Evolutionary conservation across 140 eudicot genomes (phyloP).

Genomic region (Stevia rebaudiana): DNA sequence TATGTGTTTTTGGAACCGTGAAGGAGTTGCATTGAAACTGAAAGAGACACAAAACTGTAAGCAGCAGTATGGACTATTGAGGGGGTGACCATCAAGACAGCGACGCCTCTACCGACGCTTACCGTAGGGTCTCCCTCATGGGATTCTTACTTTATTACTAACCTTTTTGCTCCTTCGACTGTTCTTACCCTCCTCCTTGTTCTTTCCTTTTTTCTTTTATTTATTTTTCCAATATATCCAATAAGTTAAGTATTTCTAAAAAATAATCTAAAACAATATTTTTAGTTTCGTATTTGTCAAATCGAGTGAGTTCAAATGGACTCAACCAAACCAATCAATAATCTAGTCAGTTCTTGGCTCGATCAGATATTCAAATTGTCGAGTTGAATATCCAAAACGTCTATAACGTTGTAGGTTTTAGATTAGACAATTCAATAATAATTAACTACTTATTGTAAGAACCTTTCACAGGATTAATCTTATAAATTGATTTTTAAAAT

Average conservation of each 20-base stretch:
- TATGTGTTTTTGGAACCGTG: neutral
- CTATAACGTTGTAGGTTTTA: too few species aligned
- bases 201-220: neutral
- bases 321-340: too few species aligned
- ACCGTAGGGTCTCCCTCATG: constrained; percentile 18
- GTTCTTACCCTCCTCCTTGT: neutral
- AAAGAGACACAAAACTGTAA: constrained; percentile 21
- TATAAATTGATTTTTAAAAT: too few species aligned
- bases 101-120: constrained; percentile 26
- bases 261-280: too few species aligned
- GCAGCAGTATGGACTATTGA: constrained; percentile 19
- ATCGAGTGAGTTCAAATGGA: too few species aligned
- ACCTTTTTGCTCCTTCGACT: constrained; percentile 17
- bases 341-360: too few species aligned
- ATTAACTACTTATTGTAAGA: too few species aligned
- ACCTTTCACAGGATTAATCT: too few species aligned
- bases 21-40: neutral
- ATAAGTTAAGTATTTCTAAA: neutral
- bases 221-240: neutral
- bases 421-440: too few species aligned
- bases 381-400: too few species aligned
- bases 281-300: too few species aligned
- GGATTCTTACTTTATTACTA: constrained; percentile 17
- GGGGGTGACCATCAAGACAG: constrained; percentile 19
- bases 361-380: too few species aligned